These are phyloP conservation scores for Aspergillus pseudoviridinutans DNA, from an alignment of 2,329 filamentous ascomycete species.

Conservation along the genomic window DNA sequence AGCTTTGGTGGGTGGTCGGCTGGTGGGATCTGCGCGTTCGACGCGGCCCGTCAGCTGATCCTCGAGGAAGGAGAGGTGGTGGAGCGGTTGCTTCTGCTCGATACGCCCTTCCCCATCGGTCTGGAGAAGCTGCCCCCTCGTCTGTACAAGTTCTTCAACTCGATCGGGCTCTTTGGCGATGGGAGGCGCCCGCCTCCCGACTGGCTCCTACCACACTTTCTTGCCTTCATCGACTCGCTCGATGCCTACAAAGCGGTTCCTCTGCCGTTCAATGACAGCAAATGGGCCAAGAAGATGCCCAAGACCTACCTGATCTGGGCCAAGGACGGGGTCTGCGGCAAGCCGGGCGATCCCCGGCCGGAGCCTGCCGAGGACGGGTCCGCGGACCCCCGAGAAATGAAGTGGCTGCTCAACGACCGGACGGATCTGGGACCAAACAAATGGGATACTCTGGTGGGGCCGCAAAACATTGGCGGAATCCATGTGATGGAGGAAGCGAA, in stretches of 20 bases:
- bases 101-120: conserved; percentile 62
- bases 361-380: conserved; percentile 36
- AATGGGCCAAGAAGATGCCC: conserved; percentile 34
- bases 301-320: conserved; percentile 47
- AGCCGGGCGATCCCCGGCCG: conserved; percentile 38
- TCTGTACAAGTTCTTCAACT: conserved; percentile 49
- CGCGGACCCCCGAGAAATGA: conserved; percentile 46
- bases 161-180: conserved; percentile 45
- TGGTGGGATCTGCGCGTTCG: conserved; percentile 68
- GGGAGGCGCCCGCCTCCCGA: conserved; percentile 42
- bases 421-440: conserved; percentile 46
- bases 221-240: conserved; percentile 46
- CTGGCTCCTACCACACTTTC: conserved; percentile 51
- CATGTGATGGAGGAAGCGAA: conserved; percentile 31
- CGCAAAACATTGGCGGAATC: conserved; percentile 32
- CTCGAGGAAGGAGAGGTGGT: conserved; percentile 54
- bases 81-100: conserved; percentile 60
- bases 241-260: conserved; percentile 41
- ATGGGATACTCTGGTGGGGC: conserved; percentile 44
- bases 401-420: conserved; percentile 47
- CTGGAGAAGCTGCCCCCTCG: conserved; percentile 62
- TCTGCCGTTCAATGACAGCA: conserved; percentile 26
- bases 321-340: conserved; percentile 45
- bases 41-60: conserved; percentile 59
- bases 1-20: conserved; percentile 71